Evolutionary conservation across 2,329 filamentous ascomycete species (phyloP), one percentile per base, ranked within the genome.

Genomic region (Fonsecaea erecta): DNA sequence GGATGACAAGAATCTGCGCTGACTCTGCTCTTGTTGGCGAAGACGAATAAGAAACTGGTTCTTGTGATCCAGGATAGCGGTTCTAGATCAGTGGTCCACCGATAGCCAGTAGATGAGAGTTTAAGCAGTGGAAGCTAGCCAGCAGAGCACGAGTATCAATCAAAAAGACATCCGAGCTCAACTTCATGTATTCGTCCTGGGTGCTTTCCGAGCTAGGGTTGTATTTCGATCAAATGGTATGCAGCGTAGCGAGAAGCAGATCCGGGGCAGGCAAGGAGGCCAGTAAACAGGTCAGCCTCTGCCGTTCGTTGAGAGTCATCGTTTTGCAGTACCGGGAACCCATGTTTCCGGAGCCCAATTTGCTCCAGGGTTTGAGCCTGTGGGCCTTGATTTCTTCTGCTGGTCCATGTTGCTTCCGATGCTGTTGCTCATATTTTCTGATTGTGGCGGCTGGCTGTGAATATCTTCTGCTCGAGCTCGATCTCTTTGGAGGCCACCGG

Each of bases 301-400:
- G 18, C 28, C 35, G 14, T 8, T 12, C 30, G 14, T 28, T 34
- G 18, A 16, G 26, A 12, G n/a, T 69, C 62, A 67, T 61, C 64
- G 46, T 34, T 67, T 69, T 14, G 62, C 28, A 30, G 62, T 8
- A 16, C 55, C 59, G 28, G 67, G 67, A 21, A 62, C 34, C 67
- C 67, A 69, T 21, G 60, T 37, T 37, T 63, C 64, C 4, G 67
- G 67, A 16, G 62, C 28, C 64, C 64, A 69, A n/a, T 21, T 61
- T 24, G 61, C 40, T 53, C 67, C 64, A 8, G 64, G 62, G 52
- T 65, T 67, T 24, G 64, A 52, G 11, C 48, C 64, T 14, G 61
- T 62, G 26, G 54, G 59, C 4, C 48, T 24, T 35, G 46, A 28
- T 21, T 56, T 51, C 30, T 57, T 63, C 40, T 18, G 40, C 32